A percentile compares a stretch with the other conserved stretches of the same genome.
These are phyloP conservation scores for Teunomyces lycoperdinae DNA, from an alignment of 805 yeast genomes.

Conservation along the genomic window DNA sequence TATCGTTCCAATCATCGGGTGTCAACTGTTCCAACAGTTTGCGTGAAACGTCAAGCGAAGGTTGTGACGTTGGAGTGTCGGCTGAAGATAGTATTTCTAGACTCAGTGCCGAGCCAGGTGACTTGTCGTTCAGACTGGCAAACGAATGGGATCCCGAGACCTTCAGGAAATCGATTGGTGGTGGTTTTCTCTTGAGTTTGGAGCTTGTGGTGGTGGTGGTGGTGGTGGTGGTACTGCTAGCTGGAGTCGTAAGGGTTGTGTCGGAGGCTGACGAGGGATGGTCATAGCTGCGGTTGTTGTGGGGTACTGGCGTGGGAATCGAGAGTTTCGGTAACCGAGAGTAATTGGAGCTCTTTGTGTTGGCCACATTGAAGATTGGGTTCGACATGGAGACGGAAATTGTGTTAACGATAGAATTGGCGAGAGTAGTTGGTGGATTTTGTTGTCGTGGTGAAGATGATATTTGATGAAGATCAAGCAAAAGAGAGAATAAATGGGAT, in stretches of 20 bases:
- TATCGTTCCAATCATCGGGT: constrained; percentile 70
- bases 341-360: constrained; percentile 20
- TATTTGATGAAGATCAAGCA: too few species aligned
- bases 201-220: background rate
- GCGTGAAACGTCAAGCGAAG: background rate
- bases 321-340: constrained; percentile 23
- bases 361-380: constrained; percentile 37
- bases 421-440: background rate
- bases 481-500: too few species aligned
- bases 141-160: constrained; percentile 14
- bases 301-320: constrained; percentile 26
- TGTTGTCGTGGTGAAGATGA: background rate
- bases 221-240: background rate
- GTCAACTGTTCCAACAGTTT: constrained; percentile 50
- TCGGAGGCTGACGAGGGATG: constrained; percentile 5
- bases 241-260: constrained; percentile 6
- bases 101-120: background rate
- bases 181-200: constrained; percentile 34
- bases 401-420: background rate
- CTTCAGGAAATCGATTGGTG: constrained; percentile 40
- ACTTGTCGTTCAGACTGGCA: background rate
- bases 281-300: background rate
- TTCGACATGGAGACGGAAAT: constrained; percentile 11
- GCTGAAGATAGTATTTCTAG: background rate
- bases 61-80: background rate